These are phyloP conservation scores for Micractinium sp. DNA, from an alignment of 139 green algal species.

Conservation along the genomic window DNA sequence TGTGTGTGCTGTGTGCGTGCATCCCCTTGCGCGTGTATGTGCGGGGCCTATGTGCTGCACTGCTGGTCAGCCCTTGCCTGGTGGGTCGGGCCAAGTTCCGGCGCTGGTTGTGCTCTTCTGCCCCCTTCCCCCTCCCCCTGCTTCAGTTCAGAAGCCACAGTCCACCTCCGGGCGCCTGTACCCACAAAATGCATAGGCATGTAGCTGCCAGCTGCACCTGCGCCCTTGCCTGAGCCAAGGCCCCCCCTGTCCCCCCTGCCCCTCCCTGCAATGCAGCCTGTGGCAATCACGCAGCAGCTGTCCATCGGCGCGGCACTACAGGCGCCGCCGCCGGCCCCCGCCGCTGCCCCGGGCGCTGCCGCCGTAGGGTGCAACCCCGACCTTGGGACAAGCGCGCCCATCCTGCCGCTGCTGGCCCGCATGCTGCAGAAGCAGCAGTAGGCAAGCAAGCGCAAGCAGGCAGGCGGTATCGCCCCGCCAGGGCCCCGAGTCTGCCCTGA, in stretches of 20 bases:
- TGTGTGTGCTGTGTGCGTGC: neutral
- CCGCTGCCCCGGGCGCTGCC: neutral
- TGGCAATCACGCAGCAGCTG: constrained; percentile 9
- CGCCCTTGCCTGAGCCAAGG: neutral
- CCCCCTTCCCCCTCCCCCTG: no score
- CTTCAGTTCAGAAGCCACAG: no score
- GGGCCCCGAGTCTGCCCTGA: no score
- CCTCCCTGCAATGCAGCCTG: neutral
- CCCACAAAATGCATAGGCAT: no score
- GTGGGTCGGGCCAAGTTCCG: no score
- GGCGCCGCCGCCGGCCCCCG: neutral
- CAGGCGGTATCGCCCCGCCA: no score
- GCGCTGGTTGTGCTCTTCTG: no score
- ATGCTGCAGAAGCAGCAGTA: constrained; percentile 9
- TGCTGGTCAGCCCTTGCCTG: no score
- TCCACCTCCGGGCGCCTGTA: no score
- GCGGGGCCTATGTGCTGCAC: neutral
- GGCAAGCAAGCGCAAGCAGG: no score
- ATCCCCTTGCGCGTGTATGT: neutral
- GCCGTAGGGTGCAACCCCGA: neutral
- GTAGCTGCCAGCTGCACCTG: no score
- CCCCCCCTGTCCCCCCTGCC: neutral
- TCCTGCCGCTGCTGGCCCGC: constrained; percentile 3
- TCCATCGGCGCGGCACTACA: neutral
- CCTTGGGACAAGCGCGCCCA: neutral